Evolutionary conservation across 495 filamentous ascomycete genomes (phyloP).

Genomic region (Podospora didyma): DNA sequence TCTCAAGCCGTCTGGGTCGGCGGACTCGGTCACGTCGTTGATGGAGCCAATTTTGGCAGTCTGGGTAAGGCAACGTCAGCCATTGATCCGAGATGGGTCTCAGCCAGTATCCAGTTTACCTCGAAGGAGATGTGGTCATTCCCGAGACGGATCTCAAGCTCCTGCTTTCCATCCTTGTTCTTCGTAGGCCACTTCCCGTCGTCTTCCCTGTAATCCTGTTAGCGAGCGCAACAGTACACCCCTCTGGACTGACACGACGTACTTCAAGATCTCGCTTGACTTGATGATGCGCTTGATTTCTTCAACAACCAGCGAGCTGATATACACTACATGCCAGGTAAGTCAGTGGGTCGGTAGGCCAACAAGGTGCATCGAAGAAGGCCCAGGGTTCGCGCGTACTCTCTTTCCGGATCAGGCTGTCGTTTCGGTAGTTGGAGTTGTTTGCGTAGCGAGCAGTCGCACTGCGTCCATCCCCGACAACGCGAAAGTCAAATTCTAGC

Average conservation of each 20-base stretch:
- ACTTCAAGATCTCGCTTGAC: slow-evolving; percentile 98
- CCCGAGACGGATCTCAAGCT: slow-evolving; percentile 91
- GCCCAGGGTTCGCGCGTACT: slow-evolving; percentile 55
- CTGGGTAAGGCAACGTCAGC: slow-evolving; percentile 48
- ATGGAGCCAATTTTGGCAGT: slow-evolving; percentile 98
- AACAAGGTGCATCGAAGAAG: not conserved
- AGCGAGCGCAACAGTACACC: slow-evolving; percentile 13
- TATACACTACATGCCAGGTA: slow-evolving; percentile 70
- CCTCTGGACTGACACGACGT: slow-evolving; percentile 19
- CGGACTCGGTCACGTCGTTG: slow-evolving; percentile 92
- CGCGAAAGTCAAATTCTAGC: slow-evolving; percentile 93
- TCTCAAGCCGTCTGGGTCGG: slow-evolving; percentile 90
- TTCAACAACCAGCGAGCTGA: slow-evolving; percentile 85
- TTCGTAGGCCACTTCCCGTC: slow-evolving; percentile 99
- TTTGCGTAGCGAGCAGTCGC: slow-evolving; percentile 96
- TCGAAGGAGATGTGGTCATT: slow-evolving; percentile 98
- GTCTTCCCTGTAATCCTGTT: slow-evolving; percentile 68
- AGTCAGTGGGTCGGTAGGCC: not conserved
- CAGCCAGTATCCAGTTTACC: slow-evolving; percentile 43
- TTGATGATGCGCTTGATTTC: slow-evolving; percentile 98
- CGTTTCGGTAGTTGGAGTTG: slow-evolving; percentile 99
- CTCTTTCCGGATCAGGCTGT: slow-evolving; percentile 98
- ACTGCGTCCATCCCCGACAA: slow-evolving; percentile 88
- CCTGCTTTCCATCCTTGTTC: slow-evolving; percentile 97
- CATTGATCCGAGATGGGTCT: not conserved